Conservation (phyloP, 495 filamentous ascomycete species). For the Daldinia vernicosa region DNA sequence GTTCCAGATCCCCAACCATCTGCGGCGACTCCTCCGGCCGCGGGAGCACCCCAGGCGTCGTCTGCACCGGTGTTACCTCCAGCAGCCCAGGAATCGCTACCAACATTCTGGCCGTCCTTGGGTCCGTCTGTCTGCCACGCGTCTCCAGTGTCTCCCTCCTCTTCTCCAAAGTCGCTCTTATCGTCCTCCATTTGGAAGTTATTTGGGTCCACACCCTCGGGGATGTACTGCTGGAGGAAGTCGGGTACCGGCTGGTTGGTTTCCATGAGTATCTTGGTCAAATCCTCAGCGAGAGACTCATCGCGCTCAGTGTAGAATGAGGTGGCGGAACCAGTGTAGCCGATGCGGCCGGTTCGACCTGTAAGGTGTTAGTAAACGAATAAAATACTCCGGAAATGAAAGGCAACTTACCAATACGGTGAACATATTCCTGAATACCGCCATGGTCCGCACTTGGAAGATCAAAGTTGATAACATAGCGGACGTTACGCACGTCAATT, state of each 20-base stretch:
- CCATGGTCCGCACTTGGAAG: constrained; percentile 73
- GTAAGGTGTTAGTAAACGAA: constrained; percentile 31
- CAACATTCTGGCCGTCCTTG: background rate
- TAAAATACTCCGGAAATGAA: background rate
- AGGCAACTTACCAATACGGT: constrained; percentile 80
- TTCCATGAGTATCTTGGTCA: constrained; percentile 84
- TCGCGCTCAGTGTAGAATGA: constrained; percentile 83
- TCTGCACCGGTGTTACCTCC: constrained; percentile 9
- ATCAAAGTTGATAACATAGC: constrained; percentile 94
- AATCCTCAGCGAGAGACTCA: constrained; percentile 68
- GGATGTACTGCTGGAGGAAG: constrained; percentile 74
- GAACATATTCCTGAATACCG: constrained; percentile 93
- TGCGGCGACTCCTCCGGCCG: background rate
- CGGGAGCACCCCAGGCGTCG: constrained; percentile 8
- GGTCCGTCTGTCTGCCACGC: background rate
- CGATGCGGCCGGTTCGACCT: constrained; percentile 95
- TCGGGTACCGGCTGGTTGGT: constrained; percentile 79
- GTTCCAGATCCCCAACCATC: background rate
- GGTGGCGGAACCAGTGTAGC: constrained; percentile 83
- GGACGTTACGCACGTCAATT: constrained; percentile 85
- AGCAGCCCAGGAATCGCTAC: constrained; percentile 6
- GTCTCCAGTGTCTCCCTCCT: constrained; percentile 27
- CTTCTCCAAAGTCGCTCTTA: constrained; percentile 64
- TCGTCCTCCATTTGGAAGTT: constrained; percentile 69
- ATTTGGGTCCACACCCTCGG: constrained; percentile 56